Evolutionary conservation across 139 green algal species (phyloP).

Genomic region (Asterochloris sp.): DNA sequence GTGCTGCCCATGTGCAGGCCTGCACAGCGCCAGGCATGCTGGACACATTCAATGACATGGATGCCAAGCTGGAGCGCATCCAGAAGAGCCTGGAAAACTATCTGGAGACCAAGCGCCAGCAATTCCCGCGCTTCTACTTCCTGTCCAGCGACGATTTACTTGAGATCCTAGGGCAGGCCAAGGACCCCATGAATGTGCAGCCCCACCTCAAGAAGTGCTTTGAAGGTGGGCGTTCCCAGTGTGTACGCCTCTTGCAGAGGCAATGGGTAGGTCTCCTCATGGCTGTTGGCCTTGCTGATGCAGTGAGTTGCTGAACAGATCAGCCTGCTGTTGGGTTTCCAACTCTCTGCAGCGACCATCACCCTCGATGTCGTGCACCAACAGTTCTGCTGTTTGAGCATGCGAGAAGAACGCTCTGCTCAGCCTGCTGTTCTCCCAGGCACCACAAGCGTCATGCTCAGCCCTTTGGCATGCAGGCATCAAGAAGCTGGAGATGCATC

Average conservation of each 20-base stretch:
- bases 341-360: too few relatives aligned
- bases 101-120: constrained; percentile 82
- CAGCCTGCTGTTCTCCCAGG: too few relatives aligned
- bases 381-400: too few relatives aligned
- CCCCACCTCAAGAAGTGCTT: constrained; percentile 79
- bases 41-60: constrained; percentile 76
- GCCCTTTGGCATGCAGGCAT: constrained; percentile 51
- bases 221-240: constrained; percentile 52
- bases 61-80: constrained; percentile 83
- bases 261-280: too few relatives aligned
- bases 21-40: constrained; percentile 54
- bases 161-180: constrained; percentile 87
- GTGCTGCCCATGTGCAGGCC: constrained; percentile 42
- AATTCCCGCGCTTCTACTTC: constrained; percentile 94
- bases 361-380: too few relatives aligned
- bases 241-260: background rate
- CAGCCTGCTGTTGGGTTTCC: too few relatives aligned
- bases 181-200: constrained; percentile 83
- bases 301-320: too few relatives aligned
- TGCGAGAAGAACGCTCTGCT: too few relatives aligned
- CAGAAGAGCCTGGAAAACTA: constrained; percentile 89
- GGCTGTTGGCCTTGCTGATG: too few relatives aligned
- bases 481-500: constrained; percentile 77
- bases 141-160: constrained; percentile 84
- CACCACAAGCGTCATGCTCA: background rate